Evolutionary conservation across 495 filamentous ascomycete species (phyloP).

Genomic region (Aspergillus funiculosus): DNA sequence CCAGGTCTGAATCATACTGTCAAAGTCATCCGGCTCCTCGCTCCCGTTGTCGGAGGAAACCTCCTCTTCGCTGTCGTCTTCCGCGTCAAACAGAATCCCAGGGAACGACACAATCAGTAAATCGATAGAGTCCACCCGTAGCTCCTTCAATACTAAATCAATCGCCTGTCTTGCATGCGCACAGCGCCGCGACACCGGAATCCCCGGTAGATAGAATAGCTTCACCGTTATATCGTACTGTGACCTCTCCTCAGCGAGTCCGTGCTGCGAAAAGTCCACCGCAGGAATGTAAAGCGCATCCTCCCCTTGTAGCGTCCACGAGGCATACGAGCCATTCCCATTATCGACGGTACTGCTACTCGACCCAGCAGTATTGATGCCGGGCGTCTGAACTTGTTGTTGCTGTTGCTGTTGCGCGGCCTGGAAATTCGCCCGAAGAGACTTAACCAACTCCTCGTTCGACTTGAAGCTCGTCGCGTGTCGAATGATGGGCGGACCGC

Average conservation of each 20-base stretch:
- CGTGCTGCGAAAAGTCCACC: slow-evolving; percentile 62
- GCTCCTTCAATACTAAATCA: slow-evolving; percentile 68
- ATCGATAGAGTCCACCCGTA: slow-evolving; percentile 70
- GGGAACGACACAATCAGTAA: slow-evolving; percentile 91
- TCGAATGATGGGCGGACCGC: slow-evolving; percentile 72
- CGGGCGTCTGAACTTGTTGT: slow-evolving; percentile 34
- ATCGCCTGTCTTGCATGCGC: slow-evolving; percentile 70
- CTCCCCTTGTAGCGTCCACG: slow-evolving; percentile 61
- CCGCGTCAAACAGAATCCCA: slow-evolving; percentile 86
- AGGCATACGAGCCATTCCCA: slow-evolving; percentile 23
- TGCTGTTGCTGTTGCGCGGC: slow-evolving; percentile 65
- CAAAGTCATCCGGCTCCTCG: slow-evolving; percentile 46
- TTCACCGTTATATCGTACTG: slow-evolving; percentile 93
- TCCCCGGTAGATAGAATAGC: slow-evolving; percentile 79
- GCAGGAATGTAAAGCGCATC: slow-evolving; percentile 68
- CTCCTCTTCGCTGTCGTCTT: slow-evolving; percentile 72
- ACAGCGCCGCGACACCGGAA: slow-evolving; percentile 53
- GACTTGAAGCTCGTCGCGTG: slow-evolving; percentile 68
- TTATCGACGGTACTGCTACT: slow-evolving; percentile 24
- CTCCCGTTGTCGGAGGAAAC: slow-evolving; percentile 53
- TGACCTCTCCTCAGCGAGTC: slow-evolving; percentile 67
- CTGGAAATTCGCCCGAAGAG: slow-evolving; percentile 74
- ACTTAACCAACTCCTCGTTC: slow-evolving; percentile 80
- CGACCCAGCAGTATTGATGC: too few species aligned
- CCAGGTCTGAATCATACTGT: slow-evolving; percentile 70